Base-by-base conservation (phyloP, 768 basidiomycete genomes). In the Trametes coccinea region DNA sequence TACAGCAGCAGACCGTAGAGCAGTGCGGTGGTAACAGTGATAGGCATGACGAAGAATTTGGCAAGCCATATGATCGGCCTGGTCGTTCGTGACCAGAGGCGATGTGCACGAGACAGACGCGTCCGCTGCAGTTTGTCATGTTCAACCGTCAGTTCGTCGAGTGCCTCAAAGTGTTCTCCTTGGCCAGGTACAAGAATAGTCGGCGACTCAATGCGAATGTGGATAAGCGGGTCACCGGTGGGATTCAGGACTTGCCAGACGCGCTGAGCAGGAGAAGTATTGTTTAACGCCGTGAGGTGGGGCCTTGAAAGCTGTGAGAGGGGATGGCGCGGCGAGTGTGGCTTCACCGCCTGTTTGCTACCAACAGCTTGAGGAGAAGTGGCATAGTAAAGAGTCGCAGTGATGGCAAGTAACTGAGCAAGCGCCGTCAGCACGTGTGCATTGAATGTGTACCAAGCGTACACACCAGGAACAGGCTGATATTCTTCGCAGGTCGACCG, bases 41-140 rank as follows among this genome's bases (percentile, higher is more conserved):
- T 95, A 0, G 96, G 96, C 0, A 95, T 73, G 2, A 93, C 77
- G 72, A 98, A 85, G 63, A 95, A 89, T 74, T 91, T 92, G 67
- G 89, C 65, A 29, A 92, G 73, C 87, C 92, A 92, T n/a, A 85
- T 72, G 7, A 90, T 65, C 11, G 86, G 79, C 55, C 83, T 82
- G 48, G 85, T 70, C 14, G 82, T 82, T 51, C 79, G 75, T 59
- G 77, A 76, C 63, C 80, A 79, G 59, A 80, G 75, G 30, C 80
- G 79, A 40, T 82, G 66, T 2, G 64, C 54, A 16, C 65, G 31
- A 33, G 62, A 39, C 55, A 62, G 45, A 41, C 66, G 60, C 0
- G 66, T 61, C 4, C 67, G 67, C 1, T 60, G 14, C 3, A 57
- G 53, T 47, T 64, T 70, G 48, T 64, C 70, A 29, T 50, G n/a